Conservation (phyloP, 1,284 basidiomycete genomes). For the Golubevia sp. region DNA sequence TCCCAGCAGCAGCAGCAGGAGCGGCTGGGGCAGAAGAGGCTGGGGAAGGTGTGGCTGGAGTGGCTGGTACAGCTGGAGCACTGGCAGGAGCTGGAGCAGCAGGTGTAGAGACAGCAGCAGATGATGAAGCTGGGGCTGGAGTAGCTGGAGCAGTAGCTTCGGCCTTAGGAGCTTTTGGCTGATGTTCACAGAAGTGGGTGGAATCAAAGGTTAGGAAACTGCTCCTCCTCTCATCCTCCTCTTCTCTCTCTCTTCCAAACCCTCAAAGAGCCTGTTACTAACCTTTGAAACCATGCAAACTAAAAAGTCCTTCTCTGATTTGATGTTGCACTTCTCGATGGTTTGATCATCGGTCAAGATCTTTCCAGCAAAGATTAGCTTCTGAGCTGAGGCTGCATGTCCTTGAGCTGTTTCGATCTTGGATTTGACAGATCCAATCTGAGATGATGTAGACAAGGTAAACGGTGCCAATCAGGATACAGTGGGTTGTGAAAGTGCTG, state of each 20-base stretch:
- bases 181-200: background rate
- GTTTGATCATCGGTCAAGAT: slow-evolving; percentile 56
- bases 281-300: slow-evolving; percentile 59
- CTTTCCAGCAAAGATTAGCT: slow-evolving; percentile 59
- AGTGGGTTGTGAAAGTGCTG: too few species aligned
- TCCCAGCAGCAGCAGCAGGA: slow-evolving; percentile 8
- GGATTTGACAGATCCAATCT: slow-evolving; percentile 48
- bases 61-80: slow-evolving; percentile 2
- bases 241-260: too few species aligned
- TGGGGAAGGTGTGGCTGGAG: slow-evolving; percentile 6
- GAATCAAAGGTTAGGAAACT: background rate
- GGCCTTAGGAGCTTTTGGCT: slow-evolving; percentile 34
- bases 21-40: slow-evolving; percentile 7
- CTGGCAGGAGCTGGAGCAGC: slow-evolving; percentile 8
- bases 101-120: slow-evolving; percentile 11
- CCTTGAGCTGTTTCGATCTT: slow-evolving; percentile 48
- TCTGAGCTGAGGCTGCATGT: slow-evolving; percentile 45
- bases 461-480: too few species aligned
- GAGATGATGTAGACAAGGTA: too few species aligned
- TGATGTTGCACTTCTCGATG: slow-evolving; percentile 49
- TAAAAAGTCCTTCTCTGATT: slow-evolving; percentile 57
- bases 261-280: background rate
- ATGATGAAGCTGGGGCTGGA: slow-evolving; percentile 11
- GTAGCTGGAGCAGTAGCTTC: slow-evolving; percentile 12
- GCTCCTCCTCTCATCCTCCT: background rate